Base-by-base conservation (phyloP, 129 eudicot genomes). In the Chrysanthemum lavandulifolium region DNA sequence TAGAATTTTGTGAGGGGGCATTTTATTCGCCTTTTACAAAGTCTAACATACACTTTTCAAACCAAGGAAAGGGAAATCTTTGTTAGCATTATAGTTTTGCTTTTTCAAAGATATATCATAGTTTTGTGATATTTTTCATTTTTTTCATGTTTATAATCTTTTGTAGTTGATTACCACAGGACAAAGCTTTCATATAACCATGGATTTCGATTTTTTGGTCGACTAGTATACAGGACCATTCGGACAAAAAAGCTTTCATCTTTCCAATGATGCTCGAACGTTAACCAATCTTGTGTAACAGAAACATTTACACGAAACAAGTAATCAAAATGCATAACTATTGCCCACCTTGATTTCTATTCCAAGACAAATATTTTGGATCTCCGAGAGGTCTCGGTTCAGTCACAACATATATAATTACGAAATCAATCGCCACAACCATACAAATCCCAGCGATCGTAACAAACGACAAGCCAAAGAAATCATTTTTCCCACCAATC, bases 341-440 rank as follows among this genome's bases (percentile, higher is more conserved):
- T 67, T 66, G 73, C 52, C 40, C 27, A 27, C 48, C 25, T 65
- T 57, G 87, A 76, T 73, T 85, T 84, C 76, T 80, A 80, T 93
- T 93, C 98, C 98, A 93, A 13, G 98, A 93, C 81, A 93, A 81
- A 67, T 93, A 85, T 3, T 90, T n/a, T 2, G 97, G 95, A 78
- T 93, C 97, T 40, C 92, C 98, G 13, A 85, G 85, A 67, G 90
- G 91, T 90, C 98, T 90, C 25, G 97, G 97, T 77, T 81, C 84
- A 60, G 84, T 14, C 57, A 94, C 57, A 50, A 94, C 61, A 53
- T 87, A 90, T 12, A 81, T 13, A 33, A 90, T 25, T 33, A 78
- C 65, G 80, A 87, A 94, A 77, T 11, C 66, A 54, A 85, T 47
- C 12, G 91, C 96, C 19, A 90, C 54, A 47, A 84, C 61, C 5